Percentiles rank a stretch among this genome's conserved stretches.
These are phyloP conservation scores for Pseudopyrenochaeta lycopersici DNA, from an alignment of 2,329 filamentous ascomycete genomes.

Conservation along the genomic window DNA sequence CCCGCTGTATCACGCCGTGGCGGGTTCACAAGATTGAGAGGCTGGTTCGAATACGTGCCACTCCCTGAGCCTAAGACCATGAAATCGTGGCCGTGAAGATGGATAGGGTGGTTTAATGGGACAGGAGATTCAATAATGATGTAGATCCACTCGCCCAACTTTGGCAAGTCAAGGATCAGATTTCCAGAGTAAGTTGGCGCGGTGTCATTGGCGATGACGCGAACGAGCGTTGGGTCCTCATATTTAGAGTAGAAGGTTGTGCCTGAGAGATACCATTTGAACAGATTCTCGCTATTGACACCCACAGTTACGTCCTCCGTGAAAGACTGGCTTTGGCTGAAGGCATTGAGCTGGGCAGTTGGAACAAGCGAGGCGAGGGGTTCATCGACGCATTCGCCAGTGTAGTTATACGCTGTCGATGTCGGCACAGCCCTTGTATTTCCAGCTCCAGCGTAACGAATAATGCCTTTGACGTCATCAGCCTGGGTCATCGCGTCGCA, in stretches of 20 bases:
- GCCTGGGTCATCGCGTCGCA: background rate
- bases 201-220: constrained; percentile 43
- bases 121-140: constrained; percentile 48
- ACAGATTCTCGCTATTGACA: constrained; percentile 43
- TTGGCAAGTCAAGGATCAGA: constrained; percentile 43
- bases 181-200: constrained; percentile 40
- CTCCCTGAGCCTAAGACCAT: constrained; percentile 57
- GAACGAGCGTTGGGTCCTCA: constrained; percentile 49
- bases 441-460: background rate
- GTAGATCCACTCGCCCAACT: constrained; percentile 49
- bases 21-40: constrained; percentile 23
- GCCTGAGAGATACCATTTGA: constrained; percentile 51
- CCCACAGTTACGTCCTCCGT: constrained; percentile 40
- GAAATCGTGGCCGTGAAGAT: constrained; percentile 63
- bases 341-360: background rate
- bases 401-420: background rate
- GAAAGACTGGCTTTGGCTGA: constrained; percentile 25
- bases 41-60: constrained; percentile 30
- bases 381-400: background rate
- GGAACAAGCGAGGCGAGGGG: background rate
- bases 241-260: constrained; percentile 48
- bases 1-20: constrained; percentile 33
- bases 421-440: background rate
- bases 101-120: constrained; percentile 42
- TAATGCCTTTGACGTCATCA: background rate